Evolutionary conservation across 768 basidiomycete species (phyloP).

Genomic region (Cystoderma amianthinum): DNA sequence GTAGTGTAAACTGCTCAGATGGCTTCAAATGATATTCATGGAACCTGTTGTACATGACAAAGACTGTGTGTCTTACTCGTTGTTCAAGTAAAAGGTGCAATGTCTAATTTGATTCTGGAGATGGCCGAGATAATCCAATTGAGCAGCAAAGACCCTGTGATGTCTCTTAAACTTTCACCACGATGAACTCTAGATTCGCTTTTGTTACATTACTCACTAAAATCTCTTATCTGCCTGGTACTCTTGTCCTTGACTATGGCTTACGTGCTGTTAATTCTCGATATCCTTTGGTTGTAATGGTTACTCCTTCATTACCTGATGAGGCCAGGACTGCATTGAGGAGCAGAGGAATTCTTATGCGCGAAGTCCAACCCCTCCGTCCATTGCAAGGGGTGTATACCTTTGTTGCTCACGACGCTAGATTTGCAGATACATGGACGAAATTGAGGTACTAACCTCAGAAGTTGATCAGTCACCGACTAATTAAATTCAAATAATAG

Average conservation of each 20-base stretch:
- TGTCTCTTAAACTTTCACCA: constrained; percentile 1
- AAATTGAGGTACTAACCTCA: constrained; percentile 42
- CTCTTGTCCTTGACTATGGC: constrained; percentile 53
- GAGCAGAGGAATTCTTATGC: constrained; percentile 43
- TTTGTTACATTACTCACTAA: constrained; percentile 80
- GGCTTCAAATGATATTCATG: not conserved
- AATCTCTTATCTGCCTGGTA: constrained; percentile 56
- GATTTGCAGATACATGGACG: constrained; percentile 70
- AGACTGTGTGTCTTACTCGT: not conserved
- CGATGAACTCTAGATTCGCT: constrained; percentile 38
- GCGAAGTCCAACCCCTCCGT: constrained; percentile 52
- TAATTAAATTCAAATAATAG: constrained; percentile 11
- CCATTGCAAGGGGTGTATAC: constrained; percentile 39
- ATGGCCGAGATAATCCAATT: constrained; percentile 7
- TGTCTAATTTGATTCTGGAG: constrained; percentile 1
- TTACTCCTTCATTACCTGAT: constrained; percentile 48
- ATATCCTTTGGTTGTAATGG: constrained; percentile 80
- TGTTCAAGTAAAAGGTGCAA: not conserved
- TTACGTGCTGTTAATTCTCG: constrained; percentile 46
- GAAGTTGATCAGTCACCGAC: not conserved
- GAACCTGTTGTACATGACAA: not conserved
- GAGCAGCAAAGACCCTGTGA: no score
- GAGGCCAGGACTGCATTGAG: constrained; percentile 45
- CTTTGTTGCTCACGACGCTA: constrained; percentile 34
- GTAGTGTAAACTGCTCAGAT: not conserved